Percentiles rank a stretch among this genome's conserved stretches.
Conservation (phyloP, 306 rosid genomes). For the Cicer cuneatum region DNA sequence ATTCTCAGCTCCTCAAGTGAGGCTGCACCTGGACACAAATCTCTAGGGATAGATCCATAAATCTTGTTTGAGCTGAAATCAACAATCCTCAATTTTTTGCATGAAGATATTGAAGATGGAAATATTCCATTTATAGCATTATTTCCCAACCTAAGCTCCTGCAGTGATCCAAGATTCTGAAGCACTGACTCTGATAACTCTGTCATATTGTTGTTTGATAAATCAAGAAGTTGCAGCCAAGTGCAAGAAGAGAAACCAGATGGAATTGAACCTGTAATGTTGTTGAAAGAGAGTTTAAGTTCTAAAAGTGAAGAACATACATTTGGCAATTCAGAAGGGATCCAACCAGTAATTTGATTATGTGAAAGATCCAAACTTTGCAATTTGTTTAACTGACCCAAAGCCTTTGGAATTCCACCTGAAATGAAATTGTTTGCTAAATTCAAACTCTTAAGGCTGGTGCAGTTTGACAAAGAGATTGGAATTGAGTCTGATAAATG, state of each 20-base stretch:
- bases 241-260: constrained; percentile 70
- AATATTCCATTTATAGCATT: constrained; percentile 74
- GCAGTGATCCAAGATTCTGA: constrained; percentile 65
- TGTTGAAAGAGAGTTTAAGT: constrained; percentile 72
- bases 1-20: constrained; percentile 83
- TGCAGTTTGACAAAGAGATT: constrained; percentile 70
- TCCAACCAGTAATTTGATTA: constrained; percentile 86
- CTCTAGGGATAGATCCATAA: constrained; percentile 70
- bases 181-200: constrained; percentile 70
- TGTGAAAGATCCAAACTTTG: constrained; percentile 79
- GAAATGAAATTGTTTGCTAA: constrained; percentile 61
- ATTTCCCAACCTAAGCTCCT: constrained; percentile 76
- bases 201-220: constrained; percentile 87
- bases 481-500: constrained; percentile 71
- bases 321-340: constrained; percentile 78
- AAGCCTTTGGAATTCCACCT: constrained; percentile 74
- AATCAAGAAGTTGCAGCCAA: constrained; percentile 69
- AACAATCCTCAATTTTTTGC: constrained; percentile 70
- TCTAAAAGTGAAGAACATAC: constrained; percentile 75
- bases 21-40: constrained; percentile 85
- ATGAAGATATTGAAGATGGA: constrained; percentile 80
- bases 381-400: constrained; percentile 68
- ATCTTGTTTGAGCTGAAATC: constrained; percentile 91
- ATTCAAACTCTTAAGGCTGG: constrained; percentile 65
- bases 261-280: constrained; percentile 80